These are phyloP conservation scores for Circinella minor DNA, from an alignment of 371 early-diverging fungal genomes.

Conservation along the genomic window DNA sequence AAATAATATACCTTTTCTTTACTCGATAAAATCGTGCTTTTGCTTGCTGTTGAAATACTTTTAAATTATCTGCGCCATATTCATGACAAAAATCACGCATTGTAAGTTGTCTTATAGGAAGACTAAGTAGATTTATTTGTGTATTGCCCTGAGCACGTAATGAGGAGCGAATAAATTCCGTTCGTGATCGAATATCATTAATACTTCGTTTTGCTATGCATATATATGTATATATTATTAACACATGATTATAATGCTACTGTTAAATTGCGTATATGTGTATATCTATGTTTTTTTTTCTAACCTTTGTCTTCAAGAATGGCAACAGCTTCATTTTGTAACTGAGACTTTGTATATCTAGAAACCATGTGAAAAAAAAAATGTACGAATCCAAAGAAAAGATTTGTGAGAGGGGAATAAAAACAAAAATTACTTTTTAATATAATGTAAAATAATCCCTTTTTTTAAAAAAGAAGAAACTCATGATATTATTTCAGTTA, in stretches of 20 bases:
- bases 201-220: slow-evolving; percentile 29
- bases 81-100: slow-evolving; percentile 37
- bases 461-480: too few species aligned
- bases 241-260: neutral
- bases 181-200: slow-evolving; percentile 31
- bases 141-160: slow-evolving; percentile 34
- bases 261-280: too few species aligned
- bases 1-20: slow-evolving; percentile 15
- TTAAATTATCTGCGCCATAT: slow-evolving; percentile 25
- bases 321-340: neutral
- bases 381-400: too few species aligned
- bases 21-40: slow-evolving; percentile 2
- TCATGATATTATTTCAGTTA: too few species aligned
- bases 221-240: too few species aligned
- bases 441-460: too few species aligned
- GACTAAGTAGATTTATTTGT: slow-evolving; percentile 30
- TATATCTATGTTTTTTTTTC: neutral
- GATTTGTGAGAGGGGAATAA: too few species aligned
- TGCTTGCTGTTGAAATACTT: slow-evolving; percentile 22
- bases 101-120: slow-evolving; percentile 27
- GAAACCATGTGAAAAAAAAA: neutral
- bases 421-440: too few species aligned
- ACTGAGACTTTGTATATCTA: neutral
- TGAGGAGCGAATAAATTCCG: slow-evolving; percentile 31
- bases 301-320: slow-evolving; percentile 5